phyloP scores from a whole-genome alignment of 2,329 filamentous ascomycete species.

The Biscogniauxia sp. region DNA sequence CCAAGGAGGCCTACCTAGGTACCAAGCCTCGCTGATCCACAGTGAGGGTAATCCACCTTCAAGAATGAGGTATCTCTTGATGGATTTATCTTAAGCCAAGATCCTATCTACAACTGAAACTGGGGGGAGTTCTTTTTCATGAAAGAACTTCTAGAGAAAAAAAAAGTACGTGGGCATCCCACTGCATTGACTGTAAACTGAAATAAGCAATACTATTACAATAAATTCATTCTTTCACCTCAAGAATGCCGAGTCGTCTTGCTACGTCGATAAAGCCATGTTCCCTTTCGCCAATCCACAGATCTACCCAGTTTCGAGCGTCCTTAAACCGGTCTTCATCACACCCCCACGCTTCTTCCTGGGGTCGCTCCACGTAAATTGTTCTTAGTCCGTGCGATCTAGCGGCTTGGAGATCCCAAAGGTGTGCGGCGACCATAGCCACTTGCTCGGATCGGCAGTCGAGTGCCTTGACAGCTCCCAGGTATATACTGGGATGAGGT shows the following conservation, averaged over 20 bases:
- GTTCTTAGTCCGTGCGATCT: constrained; percentile 63
- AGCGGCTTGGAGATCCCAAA: constrained; percentile 67
- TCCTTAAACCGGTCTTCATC: constrained; percentile 51
- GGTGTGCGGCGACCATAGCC: constrained; percentile 75
- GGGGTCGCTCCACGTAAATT: constrained; percentile 59
- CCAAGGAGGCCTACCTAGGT: not conserved
- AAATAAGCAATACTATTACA: not conserved
- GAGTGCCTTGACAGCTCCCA: constrained; percentile 61
- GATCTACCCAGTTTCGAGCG: constrained; percentile 61
- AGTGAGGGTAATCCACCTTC: not conserved
- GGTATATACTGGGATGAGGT: constrained; percentile 65
- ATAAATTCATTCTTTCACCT: constrained; percentile 6
- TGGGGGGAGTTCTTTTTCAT: too few species aligned
- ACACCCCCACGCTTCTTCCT: constrained; percentile 61
- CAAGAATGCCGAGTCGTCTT: constrained; percentile 40
- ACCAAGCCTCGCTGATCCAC: not conserved
- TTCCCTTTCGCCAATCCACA: constrained; percentile 54
- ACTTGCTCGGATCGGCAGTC: constrained; percentile 59
- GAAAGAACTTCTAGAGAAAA: too few species aligned
- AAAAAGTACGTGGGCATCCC: not conserved
- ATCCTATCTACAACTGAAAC: not conserved
- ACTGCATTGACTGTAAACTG: not conserved
- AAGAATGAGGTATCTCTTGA: not conserved
- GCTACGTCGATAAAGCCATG: constrained; percentile 54
- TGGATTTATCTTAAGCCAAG: not conserved